Base-by-base conservation (phyloP, 1,284 basidiomycete genomes). In the Ganoderma sinense region DNA sequence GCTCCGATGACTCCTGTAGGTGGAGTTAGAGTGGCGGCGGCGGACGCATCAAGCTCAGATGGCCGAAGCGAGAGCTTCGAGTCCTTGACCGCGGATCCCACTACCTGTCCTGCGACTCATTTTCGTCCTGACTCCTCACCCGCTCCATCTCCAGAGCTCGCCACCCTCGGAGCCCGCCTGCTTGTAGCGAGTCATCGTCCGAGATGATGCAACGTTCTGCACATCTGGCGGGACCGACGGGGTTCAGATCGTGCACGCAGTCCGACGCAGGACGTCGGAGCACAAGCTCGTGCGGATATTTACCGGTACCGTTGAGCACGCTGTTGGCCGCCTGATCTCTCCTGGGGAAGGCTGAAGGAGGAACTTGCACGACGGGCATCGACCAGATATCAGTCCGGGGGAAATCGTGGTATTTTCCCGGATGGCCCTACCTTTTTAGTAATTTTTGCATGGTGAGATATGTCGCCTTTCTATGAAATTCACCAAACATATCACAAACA, bases 311-410 rank as follows among this genome's bases (percentile, higher is more conserved):
- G 78, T 95, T 96, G 70, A 97, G 87, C 33, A 97, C 95, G 83
- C 97, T 96, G 80, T 97, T 97, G n/a, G n/a, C n/a, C n/a, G n/a
- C n/a, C n/a, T n/a, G 76, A 97, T 96, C 83, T 98, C 94, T 65
- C 97, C 97, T 0, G 97, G 97, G 16, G 97, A 97, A 1, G 94
- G 91, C 80, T 97, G 96, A 1, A 95, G 86, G 41, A 98, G 85
- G 76, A 98, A 95, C 64, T 84, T 84, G 20, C n/a, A n/a, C n/a
- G n/a, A n/a, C n/a, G n/a, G n/a, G n/a, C n/a, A n/a, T n/a, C n/a
- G n/a, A n/a, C n/a, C n/a, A n/a, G n/a, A n/a, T n/a, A n/a, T n/a
- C n/a, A n/a, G n/a, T n/a, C n/a, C n/a, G n/a, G n/a, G n/a, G n/a
- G n/a, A n/a, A n/a, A n/a, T n/a, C n/a, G n/a, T n/a, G n/a, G n/a